Conservation (phyloP, 371 early-diverging fungal species). For the Umbelopsis sp. region DNA sequence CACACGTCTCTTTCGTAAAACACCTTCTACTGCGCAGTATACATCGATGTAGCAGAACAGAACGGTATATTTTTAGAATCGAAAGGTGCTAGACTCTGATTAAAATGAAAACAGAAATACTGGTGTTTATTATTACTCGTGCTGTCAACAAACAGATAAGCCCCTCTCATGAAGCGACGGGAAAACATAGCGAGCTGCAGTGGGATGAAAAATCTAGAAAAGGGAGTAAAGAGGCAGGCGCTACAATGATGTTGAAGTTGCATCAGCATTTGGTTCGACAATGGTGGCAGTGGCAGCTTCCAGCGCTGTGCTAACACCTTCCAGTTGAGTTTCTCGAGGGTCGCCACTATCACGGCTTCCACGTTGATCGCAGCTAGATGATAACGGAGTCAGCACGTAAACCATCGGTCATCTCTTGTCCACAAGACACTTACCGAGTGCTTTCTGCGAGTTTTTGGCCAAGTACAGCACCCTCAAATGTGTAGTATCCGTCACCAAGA, state of each 20-base stretch:
- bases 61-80: not conserved
- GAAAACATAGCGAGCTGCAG: not conserved
- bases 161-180: not conserved
- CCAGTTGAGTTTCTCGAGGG: not conserved
- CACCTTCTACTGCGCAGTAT: not conserved
- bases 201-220: not conserved
- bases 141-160: no score
- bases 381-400: not conserved
- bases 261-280: no score
- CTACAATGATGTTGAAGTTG: no score
- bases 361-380: conserved; percentile 7
- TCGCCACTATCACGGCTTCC: not conserved
- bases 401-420: not conserved
- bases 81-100: not conserved
- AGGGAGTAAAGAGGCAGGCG: not conserved
- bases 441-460: conserved; percentile 33
- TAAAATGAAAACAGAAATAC: no score
- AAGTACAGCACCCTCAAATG: conserved; percentile 50
- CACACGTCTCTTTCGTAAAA: not conserved
- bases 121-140: no score
- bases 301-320: conserved; percentile 8
- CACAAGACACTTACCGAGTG: conserved; percentile 22
- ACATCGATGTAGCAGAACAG: not conserved
- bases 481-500: conserved; percentile 44
- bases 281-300: not conserved